phyloP scores from a whole-genome alignment of 192 early-diverging fungal species.

The Mortierella antarctica region DNA sequence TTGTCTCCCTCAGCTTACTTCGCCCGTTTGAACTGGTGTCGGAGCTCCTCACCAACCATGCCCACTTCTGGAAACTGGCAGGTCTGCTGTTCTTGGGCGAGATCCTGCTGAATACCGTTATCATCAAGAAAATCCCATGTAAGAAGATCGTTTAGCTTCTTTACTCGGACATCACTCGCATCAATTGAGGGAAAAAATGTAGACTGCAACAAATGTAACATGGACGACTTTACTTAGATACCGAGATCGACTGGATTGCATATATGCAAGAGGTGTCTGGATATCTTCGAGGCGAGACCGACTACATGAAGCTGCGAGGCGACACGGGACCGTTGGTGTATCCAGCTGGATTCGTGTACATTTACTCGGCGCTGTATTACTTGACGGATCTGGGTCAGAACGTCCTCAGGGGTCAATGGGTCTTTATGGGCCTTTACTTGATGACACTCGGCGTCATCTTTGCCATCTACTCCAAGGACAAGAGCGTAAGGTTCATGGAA shows the following conservation, averaged over 20 bases:
- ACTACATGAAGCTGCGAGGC: conserved; percentile 83
- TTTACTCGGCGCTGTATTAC: conserved; percentile 79
- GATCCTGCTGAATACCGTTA: conserved; percentile 59
- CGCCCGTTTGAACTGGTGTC: conserved; percentile 28
- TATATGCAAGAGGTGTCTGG: conserved; percentile 94
- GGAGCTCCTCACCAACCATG: conserved; percentile 55
- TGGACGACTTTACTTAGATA: conserved; percentile 63
- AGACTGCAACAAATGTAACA: neutral
- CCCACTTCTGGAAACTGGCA: conserved; percentile 61
- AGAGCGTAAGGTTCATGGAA: conserved; percentile 43
- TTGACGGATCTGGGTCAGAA: conserved; percentile 75
- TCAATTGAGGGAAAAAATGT: neutral
- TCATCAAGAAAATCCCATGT: conserved; percentile 73
- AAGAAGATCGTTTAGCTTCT: conserved; percentile 15
- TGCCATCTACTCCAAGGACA: conserved; percentile 70
- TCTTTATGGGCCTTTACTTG: conserved; percentile 85
- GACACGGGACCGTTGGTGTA: conserved; percentile 97
- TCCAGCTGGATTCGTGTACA: conserved; percentile 93
- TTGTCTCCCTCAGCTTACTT: conserved; percentile 8
- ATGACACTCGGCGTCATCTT: conserved; percentile 73
- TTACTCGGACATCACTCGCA: too few species aligned
- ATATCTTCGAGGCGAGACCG: conserved; percentile 83
- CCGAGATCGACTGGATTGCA: conserved; percentile 96
- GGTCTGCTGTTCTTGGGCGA: conserved; percentile 62
- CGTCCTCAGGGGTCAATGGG: conserved; percentile 80